Conservation (phyloP, 768 basidiomycete genomes). For the Lentinula sp. region DNA sequence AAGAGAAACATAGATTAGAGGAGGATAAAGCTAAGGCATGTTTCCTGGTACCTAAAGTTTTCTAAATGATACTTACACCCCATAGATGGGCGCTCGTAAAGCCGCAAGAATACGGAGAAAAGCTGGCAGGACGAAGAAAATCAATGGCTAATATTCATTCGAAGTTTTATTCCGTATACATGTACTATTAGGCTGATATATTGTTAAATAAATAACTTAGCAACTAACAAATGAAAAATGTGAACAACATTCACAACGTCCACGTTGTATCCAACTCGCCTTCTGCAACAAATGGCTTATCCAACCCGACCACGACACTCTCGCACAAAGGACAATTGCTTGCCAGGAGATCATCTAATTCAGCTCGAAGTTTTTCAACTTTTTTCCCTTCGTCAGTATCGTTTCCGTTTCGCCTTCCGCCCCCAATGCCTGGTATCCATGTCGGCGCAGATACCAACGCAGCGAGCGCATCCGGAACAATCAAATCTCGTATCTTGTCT, state of each 20-base stretch:
- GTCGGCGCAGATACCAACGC: conserved; percentile 71
- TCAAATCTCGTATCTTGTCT: conserved; percentile 85
- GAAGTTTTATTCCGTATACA: not conserved
- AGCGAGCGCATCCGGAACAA: conserved; percentile 90
- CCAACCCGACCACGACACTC: conserved; percentile 76
- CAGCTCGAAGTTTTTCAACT: conserved; percentile 67
- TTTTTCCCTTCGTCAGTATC: conserved; percentile 54
- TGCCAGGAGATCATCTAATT: conserved; percentile 86
- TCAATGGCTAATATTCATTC: conserved; percentile 53
- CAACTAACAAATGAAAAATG: not conserved
- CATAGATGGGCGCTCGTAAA: conserved; percentile 76
- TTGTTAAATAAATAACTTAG: not conserved
- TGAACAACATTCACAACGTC: conserved; percentile 43
- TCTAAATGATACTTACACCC: not conserved
- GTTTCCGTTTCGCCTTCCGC: conserved; percentile 39
- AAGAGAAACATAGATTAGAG: conserved; percentile 64
- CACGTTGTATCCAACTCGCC: conserved; percentile 78
- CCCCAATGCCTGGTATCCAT: conserved; percentile 71
- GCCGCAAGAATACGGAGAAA: conserved; percentile 66
- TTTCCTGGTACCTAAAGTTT: not conserved
- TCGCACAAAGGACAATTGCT: conserved; percentile 93
- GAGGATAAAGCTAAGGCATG: conserved; percentile 59
- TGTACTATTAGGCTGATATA: not conserved
- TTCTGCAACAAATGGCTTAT: conserved; percentile 78
- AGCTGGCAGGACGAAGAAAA: conserved; percentile 74